Conservation (phyloP, 345 rosid genomes). For the Anastatica hierochuntica region DNA sequence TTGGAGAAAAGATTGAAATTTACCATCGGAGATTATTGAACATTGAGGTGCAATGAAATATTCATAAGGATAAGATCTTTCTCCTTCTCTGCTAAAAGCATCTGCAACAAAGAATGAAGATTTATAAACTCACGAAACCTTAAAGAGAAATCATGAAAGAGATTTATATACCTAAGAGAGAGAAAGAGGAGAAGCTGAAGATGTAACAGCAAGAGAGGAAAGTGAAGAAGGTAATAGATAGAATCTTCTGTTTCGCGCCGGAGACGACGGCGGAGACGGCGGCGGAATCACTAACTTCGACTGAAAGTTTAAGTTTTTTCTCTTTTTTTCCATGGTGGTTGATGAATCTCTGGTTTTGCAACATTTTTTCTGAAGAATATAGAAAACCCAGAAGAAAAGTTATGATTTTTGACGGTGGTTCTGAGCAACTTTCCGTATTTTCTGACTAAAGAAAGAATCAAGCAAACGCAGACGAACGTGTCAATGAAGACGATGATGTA, state of each 20-base stretch:
- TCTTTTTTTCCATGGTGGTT: conserved; percentile 1
- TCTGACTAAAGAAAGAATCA: not conserved
- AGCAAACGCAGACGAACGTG: no score
- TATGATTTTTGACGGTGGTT: conserved; percentile 9
- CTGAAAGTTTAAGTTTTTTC: not conserved
- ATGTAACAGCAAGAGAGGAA: conserved; percentile 16
- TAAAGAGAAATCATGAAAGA: not conserved
- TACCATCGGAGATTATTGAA: conserved; percentile 19
- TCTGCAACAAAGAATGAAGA: conserved; percentile 1
- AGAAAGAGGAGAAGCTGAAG: conserved; percentile 23
- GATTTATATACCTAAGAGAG: not conserved
- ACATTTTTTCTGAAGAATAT: not conserved
- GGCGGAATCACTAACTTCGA: not conserved
- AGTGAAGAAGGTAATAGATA: not conserved
- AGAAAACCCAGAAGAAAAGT: not conserved
- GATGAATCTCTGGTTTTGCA: conserved; percentile 15
- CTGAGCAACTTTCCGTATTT: not conserved
- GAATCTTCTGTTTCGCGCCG: conserved; percentile 5
- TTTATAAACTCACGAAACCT: no score
- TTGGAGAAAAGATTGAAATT: no score
- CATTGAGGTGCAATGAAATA: conserved; percentile 19
- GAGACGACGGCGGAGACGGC: not conserved
- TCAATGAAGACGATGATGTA: no score
- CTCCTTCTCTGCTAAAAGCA: conserved; percentile 3
- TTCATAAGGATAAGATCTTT: conserved; percentile 5